These are phyloP conservation scores for Tulasnella sp. DNA, from an alignment of 768 basidiomycete species.

Conservation along the genomic window DNA sequence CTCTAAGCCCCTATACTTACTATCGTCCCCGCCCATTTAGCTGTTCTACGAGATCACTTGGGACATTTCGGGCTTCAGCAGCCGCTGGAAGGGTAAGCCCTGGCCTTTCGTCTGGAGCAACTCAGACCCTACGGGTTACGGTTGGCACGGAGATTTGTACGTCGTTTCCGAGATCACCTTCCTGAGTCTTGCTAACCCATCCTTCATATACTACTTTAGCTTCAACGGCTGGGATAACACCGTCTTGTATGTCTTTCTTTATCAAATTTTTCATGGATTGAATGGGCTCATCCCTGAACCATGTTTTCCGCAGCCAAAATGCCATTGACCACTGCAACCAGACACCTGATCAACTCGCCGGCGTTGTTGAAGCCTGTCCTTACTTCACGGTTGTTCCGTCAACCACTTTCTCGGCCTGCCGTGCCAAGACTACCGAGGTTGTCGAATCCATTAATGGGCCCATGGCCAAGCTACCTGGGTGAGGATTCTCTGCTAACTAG, in stretches of 20 bases:
- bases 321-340: slow-evolving; percentile 26
- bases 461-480: slow-evolving; percentile 32
- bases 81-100: slow-evolving; percentile 22
- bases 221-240: slow-evolving; percentile 21
- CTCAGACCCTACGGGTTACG: slow-evolving; percentile 30
- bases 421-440: slow-evolving; percentile 41
- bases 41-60: slow-evolving; percentile 32
- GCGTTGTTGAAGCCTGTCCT: slow-evolving; percentile 35
- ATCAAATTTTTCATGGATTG: neutral
- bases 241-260: neutral
- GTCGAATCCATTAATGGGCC: slow-evolving; percentile 35
- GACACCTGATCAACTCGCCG: slow-evolving; percentile 11
- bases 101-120: slow-evolving; percentile 32
- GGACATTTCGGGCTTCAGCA: slow-evolving; percentile 27
- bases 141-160: slow-evolving; percentile 32
- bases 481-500: neutral
- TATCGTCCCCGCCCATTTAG: neutral
- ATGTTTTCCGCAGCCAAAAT: slow-evolving; percentile 1
- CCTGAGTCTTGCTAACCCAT: slow-evolving; percentile 25
- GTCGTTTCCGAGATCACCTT: slow-evolving; percentile 31
- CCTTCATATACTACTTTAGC: neutral
- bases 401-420: slow-evolving; percentile 38
- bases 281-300: neutral
- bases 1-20: neutral
- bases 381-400: slow-evolving; percentile 41